A percentile compares a stretch with the other conserved stretches of the same genome.
Evolutionary conservation across 1,139 yeast species (phyloP).

Genomic region (Lodderomyces theae): DNA sequence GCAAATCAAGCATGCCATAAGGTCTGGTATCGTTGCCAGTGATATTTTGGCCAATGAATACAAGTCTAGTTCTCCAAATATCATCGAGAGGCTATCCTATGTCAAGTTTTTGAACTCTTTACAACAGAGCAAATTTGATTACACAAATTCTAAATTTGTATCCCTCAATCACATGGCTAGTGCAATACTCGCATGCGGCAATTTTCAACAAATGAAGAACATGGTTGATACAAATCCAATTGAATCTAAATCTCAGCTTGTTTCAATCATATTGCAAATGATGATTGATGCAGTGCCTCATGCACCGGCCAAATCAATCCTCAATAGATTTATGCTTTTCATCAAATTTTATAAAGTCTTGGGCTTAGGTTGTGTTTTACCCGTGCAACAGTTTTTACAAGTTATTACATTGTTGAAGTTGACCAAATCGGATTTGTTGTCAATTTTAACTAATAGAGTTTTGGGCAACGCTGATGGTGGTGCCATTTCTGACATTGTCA

Average conservation of each 20-base stretch:
- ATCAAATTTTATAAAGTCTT: constrained; percentile 22
- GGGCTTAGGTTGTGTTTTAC: constrained; percentile 15
- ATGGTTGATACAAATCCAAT: constrained; percentile 14
- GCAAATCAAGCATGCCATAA: constrained; percentile 24
- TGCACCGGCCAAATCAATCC: background rate
- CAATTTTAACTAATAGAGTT: constrained; percentile 29
- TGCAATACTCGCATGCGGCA: constrained; percentile 11
- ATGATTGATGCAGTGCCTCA: constrained; percentile 2
- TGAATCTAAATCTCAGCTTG: constrained; percentile 7
- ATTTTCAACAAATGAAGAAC: constrained; percentile 18
- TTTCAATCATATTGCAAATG: constrained; percentile 7
- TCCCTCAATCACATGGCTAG: constrained; percentile 12
- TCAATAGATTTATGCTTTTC: constrained; percentile 12
- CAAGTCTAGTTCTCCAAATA: constrained; percentile 3
- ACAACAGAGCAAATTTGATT: constrained; percentile 5
- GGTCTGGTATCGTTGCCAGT: constrained; percentile 9
- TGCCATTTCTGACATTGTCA: constrained; percentile 20
- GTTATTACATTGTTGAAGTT: constrained; percentile 29
- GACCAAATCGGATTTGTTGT: constrained; percentile 25
- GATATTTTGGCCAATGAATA: constrained; percentile 17
- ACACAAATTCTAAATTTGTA: constrained; percentile 7
- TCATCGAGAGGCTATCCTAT: constrained; percentile 20
- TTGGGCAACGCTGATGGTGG: constrained; percentile 11
- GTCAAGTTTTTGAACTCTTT: constrained; percentile 23
- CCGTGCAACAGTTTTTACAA: constrained; percentile 23